Evolutionary conservation across 768 basidiomycete species (phyloP), one percentile per base, ranked within the genome.

Genomic region (Macrolepiota fuliginosa): DNA sequence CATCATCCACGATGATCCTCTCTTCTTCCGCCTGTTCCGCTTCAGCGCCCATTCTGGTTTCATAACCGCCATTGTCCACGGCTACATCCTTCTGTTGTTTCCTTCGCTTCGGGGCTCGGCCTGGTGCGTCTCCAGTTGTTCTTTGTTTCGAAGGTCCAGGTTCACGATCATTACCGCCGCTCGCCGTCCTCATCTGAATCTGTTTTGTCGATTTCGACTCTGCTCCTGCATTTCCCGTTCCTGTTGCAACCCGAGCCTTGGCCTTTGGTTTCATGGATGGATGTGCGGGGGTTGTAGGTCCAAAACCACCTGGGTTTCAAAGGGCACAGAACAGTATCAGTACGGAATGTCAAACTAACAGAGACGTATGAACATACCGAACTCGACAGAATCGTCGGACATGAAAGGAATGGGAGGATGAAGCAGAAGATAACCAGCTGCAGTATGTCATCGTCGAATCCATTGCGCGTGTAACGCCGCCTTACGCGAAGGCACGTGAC

Each of bases 281-380:
- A 55, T 46, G 49, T 46, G 54, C 63, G 40, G 69, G 67, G 13
- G 69, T 70, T 12, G 68, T 70, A n/a, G 65, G 63, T 1, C 56
- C 57, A 56, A 69, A 66, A 36, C 69, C 69, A 27, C 69, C 69
- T 70, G 36, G 0, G 51, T 36, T n/a, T 12, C 19, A 27, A 10
- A 49, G 27, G 11, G n/a, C 2, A 1, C 22, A 37, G 13, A 39
- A 6, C n/a, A 27, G 22, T 25, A 7, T 54, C 52, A 39, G 35
- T 0, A 4, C 15, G n/a, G n/a, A 15, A 19, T 36, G 9, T 36
- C n/a, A 4, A 4, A 15, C n/a, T 17, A 19, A 11, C 3, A 29
- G 24, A 51, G 15, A 25, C 10, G 13, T 12, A 54, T 11, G 17
- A 49, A 37, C 60, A 39, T 39, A 61, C 60, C 60, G 2, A 61